Percentiles rank a stretch among this genome's conserved stretches.
These are phyloP conservation scores for Rhizopogon rudus DNA, from an alignment of 768 basidiomycete genomes.

Conservation along the genomic window DNA sequence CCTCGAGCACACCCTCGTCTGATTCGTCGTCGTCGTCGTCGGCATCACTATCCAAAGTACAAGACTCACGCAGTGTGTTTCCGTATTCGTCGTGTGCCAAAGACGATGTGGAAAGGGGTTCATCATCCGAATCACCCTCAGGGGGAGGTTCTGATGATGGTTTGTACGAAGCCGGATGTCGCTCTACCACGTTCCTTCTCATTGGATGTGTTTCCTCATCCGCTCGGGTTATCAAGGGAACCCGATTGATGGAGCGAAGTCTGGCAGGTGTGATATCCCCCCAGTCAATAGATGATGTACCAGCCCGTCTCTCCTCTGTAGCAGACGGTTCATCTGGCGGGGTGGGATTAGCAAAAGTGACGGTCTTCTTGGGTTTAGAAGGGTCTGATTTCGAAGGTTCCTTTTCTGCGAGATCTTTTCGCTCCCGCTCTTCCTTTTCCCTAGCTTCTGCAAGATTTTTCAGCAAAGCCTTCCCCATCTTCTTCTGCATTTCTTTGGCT, in stretches of 20 bases:
- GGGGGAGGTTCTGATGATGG: background rate
- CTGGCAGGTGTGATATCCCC: constrained; percentile 52
- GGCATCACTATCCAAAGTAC: constrained; percentile 13
- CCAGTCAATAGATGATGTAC: constrained; percentile 30
- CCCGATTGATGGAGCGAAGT: constrained; percentile 36
- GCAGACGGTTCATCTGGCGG: constrained; percentile 14
- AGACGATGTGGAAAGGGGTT: constrained; percentile 40
- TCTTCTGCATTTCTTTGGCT: constrained; percentile 58
- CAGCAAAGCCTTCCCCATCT: constrained; percentile 71
- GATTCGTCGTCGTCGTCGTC: constrained; percentile 24
- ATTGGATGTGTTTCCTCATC: constrained; percentile 43
- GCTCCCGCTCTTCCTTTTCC: constrained; percentile 32
- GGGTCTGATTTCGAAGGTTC: constrained; percentile 10
- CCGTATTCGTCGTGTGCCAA: constrained; percentile 17
- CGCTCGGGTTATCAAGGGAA: constrained; percentile 26
- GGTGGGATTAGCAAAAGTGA: constrained; percentile 53
- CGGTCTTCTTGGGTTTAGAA: constrained; percentile 51
- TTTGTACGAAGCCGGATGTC: constrained; percentile 34
- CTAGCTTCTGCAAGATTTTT: constrained; percentile 34
- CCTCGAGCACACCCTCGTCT: constrained; percentile 39
- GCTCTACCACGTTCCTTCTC: constrained; percentile 68
- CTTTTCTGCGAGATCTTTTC: constrained; percentile 27
- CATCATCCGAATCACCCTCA: constrained; percentile 63
- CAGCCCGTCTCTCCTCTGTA: constrained; percentile 8
- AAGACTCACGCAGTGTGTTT: constrained; percentile 11